Evolutionary conservation across 2,329 filamentous ascomycete species (phyloP).

Genomic region (Neoascochyta sp.): DNA sequence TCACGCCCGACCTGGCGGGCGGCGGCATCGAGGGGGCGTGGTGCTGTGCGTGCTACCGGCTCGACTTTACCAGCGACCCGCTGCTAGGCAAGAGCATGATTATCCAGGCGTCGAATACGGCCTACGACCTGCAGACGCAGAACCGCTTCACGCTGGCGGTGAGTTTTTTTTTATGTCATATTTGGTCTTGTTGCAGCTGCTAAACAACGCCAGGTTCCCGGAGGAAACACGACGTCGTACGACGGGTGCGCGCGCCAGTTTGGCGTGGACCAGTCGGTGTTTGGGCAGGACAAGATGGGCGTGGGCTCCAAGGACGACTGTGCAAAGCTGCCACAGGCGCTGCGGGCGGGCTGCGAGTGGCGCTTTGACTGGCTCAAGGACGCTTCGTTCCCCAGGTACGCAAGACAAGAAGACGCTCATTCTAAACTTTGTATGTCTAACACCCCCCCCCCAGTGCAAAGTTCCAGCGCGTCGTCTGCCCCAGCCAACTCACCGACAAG

Average conservation of each 20-base stretch:
- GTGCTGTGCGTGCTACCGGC: slow-evolving; percentile 64
- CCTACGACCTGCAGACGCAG: slow-evolving; percentile 32
- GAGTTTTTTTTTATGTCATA: slow-evolving; percentile 13
- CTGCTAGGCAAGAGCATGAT: slow-evolving; percentile 60
- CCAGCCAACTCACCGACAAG: slow-evolving; percentile 31
- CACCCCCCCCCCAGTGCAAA: slow-evolving; percentile 31
- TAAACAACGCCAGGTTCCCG: slow-evolving; percentile 33
- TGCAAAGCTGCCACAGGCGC: slow-evolving; percentile 29
- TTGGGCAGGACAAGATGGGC: slow-evolving; percentile 27
- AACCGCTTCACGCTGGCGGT: slow-evolving; percentile 39
- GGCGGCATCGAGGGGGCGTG: slow-evolving; percentile 56
- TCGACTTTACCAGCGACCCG: slow-evolving; percentile 56
- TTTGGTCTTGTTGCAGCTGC: too few species aligned
- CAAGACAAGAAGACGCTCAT: too few species aligned
- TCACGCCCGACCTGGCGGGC: slow-evolving; percentile 35
- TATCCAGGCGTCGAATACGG: slow-evolving; percentile 63
- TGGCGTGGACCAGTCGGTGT: slow-evolving; percentile 31
- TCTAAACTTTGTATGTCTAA: slow-evolving; percentile 15
- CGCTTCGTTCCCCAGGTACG: slow-evolving; percentile 32
- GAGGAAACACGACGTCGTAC: slow-evolving; percentile 35
- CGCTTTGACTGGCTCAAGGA: slow-evolving; percentile 38
- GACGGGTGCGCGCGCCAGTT: slow-evolving; percentile 35
- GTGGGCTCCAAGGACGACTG: slow-evolving; percentile 31
- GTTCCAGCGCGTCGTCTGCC: slow-evolving; percentile 37
- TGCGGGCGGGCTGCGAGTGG: slow-evolving; percentile 30